Conservation (phyloP, 108 stramenopile genomes). For the Skeletonema costatum region DNA sequence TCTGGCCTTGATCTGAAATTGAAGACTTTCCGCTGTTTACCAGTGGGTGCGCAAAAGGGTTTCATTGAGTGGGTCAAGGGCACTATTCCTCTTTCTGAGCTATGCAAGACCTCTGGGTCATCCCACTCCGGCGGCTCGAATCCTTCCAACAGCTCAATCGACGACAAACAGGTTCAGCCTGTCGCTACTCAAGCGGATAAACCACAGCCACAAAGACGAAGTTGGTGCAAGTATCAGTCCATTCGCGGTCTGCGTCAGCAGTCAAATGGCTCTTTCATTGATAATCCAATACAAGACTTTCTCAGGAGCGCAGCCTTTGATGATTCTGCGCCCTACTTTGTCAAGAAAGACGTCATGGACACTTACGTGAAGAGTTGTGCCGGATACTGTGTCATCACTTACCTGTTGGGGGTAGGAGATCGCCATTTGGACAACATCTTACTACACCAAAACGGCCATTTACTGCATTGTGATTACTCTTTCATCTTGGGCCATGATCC, state of each 20-base stretch:
- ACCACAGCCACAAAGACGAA: slow-evolving; percentile 7
- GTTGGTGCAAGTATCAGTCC: slow-evolving; percentile 74
- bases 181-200: slow-evolving; percentile 1
- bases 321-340: slow-evolving; percentile 66
- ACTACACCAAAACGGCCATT: slow-evolving; percentile 80
- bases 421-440: slow-evolving; percentile 89
- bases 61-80: slow-evolving; percentile 91
- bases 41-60: slow-evolving; percentile 72
- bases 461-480: slow-evolving; percentile 88
- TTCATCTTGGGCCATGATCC: slow-evolving; percentile 89
- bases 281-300: slow-evolving; percentile 87
- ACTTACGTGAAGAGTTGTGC: slow-evolving; percentile 96
- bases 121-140: slow-evolving; percentile 51
- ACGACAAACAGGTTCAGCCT: slow-evolving; percentile 18
- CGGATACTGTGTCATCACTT: slow-evolving; percentile 98
- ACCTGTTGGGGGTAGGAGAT: slow-evolving; percentile 91
- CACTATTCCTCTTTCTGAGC: slow-evolving; percentile 79
- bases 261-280: slow-evolving; percentile 29
- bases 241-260: slow-evolving; percentile 54
- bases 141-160: slow-evolving; percentile 18
- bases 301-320: slow-evolving; percentile 74
- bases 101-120: slow-evolving; percentile 62
- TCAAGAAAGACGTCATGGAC: slow-evolving; percentile 81
- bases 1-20: slow-evolving; percentile 86
- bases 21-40: slow-evolving; percentile 78